Evolutionary conservation across 306 rosid genomes (phyloP).

Genomic region (Sophora flavescens): DNA sequence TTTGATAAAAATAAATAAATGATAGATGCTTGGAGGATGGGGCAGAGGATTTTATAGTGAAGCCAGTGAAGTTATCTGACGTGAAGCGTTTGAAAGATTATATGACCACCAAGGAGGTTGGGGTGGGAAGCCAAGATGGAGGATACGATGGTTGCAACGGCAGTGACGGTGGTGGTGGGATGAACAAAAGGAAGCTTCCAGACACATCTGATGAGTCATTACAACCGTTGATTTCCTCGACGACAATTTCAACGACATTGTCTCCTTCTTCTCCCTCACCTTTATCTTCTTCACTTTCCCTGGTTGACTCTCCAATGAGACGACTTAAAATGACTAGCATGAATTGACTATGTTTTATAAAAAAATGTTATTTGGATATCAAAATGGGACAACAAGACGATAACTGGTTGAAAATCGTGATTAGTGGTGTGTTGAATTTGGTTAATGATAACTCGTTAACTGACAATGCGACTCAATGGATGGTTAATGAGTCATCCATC

Average conservation of each 20-base stretch:
- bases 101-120: slow-evolving; percentile 64
- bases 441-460: no score
- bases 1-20: no score
- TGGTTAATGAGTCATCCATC: no score
- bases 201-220: slow-evolving; percentile 62
- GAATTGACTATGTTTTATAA: slow-evolving; percentile 44
- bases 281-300: slow-evolving; percentile 47
- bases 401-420: no score
- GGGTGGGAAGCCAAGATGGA: slow-evolving; percentile 29
- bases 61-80: slow-evolving; percentile 87
- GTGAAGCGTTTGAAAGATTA: slow-evolving; percentile 71
- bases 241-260: slow-evolving; percentile 39
- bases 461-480: no score
- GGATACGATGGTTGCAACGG: neutral
- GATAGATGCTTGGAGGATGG: no score
- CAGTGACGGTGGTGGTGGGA: slow-evolving; percentile 8
- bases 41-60: no score
- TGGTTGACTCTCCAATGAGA: slow-evolving; percentile 66
- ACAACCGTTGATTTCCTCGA: slow-evolving; percentile 60
- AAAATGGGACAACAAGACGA: no score
- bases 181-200: slow-evolving; percentile 67
- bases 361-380: no score
- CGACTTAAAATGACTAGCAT: slow-evolving; percentile 70
- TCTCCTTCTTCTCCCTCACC: slow-evolving; percentile 37
- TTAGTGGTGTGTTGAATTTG: no score